Base-by-base conservation (phyloP, 768 basidiomycete species). In the Suillus paluster region DNA sequence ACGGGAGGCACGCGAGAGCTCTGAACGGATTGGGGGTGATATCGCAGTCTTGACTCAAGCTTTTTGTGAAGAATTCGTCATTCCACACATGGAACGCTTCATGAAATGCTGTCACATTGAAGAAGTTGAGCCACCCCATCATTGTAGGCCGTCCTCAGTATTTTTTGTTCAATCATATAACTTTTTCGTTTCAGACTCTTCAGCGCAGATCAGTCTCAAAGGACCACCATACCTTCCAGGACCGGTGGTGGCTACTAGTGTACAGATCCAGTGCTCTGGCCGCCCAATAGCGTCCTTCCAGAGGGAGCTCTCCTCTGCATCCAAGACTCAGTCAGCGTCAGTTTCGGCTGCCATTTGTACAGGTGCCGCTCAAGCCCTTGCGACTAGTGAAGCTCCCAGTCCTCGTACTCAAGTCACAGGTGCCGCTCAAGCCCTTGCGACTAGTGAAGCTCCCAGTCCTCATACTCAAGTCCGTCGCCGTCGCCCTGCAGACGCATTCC, bases 61-160 rank as follows among this genome's bases (percentile, higher is more conserved):
- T 5, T 64, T 64, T 41, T 61, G 41, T 25, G 38, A 64, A 23
- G 60, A 64, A 38, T 61, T 61, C 36, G 60, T 53, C 4, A 23
- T 64, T n/a, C 64, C 64, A 45, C 64, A 64, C 17, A 17, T 64
- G 6, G 33, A 59, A 25, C 27, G 44, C 19, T 63, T 63, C 36
- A 59, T 17, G 33, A 34, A 50, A 21, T 41, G 23, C 2, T 63
- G 62, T 52, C 39, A 33, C 9, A 17, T 59, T 19, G 62, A 63
- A 36, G 25, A 41, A n/a, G 33, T 63, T 12, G 17, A n/a, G 25
- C 23, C 61, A 38, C 61, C 46, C 17, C 52, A 45, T 19, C 19
- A 44, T 15, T 57, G 54, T 62, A 12, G 25, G 42, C 45, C 44
- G 38, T 34, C 39, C 21, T 21, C 33, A 33, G 34, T 25, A 14